A percentile compares a stretch with the other conserved stretches of the same genome.
These are phyloP conservation scores for Panicum miliaceum DNA, from an alignment of 176 grass and related monocot species.

Conservation along the genomic window DNA sequence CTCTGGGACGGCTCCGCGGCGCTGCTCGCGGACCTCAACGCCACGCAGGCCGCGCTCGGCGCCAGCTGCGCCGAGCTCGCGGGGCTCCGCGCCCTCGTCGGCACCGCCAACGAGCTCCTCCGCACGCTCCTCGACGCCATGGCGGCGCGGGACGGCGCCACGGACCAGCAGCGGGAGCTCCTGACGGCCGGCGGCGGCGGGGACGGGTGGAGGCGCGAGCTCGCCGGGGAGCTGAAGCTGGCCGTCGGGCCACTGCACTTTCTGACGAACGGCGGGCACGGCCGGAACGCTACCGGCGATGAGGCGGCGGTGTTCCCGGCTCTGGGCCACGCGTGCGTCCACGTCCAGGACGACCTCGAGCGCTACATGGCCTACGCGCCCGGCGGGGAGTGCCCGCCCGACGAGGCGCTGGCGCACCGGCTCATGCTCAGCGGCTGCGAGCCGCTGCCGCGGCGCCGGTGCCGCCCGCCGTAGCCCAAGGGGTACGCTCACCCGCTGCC, in stretches of 20 bases:
- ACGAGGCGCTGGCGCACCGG: constrained; percentile 55
- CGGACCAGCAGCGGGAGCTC: neutral
- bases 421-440: constrained; percentile 66
- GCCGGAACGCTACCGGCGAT: neutral
- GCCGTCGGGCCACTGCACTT: constrained; percentile 34
- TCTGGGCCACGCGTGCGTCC: constrained; percentile 52
- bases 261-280: constrained; percentile 13
- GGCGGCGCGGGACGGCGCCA: neutral
- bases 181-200: too few species aligned
- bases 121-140: constrained; percentile 48
- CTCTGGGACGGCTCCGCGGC: constrained; percentile 44
- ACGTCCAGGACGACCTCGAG: constrained; percentile 51
- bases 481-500: constrained; percentile 46
- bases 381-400: constrained; percentile 55
- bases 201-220: constrained; percentile 45
- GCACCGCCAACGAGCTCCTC: constrained; percentile 61
- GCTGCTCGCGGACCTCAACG: constrained; percentile 62
- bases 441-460: constrained; percentile 68
- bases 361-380: constrained; percentile 53
- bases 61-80: constrained; percentile 37
- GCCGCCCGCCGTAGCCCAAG: constrained; percentile 34
- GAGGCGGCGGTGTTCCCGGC: constrained; percentile 16
- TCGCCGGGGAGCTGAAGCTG: constrained; percentile 55
- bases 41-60: constrained; percentile 45
- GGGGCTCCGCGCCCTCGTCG: constrained; percentile 47